Conservation (phyloP, 1,139 yeast genomes). For the Blastobotrys serpentis region DNA sequence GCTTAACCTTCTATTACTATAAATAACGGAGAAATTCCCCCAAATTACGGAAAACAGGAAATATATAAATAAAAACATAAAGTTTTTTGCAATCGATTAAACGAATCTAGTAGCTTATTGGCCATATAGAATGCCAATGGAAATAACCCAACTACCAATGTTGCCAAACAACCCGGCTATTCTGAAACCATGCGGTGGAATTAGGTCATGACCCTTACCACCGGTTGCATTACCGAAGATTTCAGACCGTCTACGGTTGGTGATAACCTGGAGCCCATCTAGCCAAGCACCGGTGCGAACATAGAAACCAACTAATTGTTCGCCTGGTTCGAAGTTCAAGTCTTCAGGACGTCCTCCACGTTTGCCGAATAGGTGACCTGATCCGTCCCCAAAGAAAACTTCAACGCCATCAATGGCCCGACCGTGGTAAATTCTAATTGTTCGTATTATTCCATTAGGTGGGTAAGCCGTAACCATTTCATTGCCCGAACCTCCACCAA, state of each 20-base stretch:
- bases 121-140: conserved; percentile 62
- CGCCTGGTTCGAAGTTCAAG: conserved; percentile 55
- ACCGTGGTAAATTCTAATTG: conserved; percentile 66
- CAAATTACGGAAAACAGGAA: no score
- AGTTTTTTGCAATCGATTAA: no score
- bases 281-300: conserved; percentile 84
- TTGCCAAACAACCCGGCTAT: conserved; percentile 71
- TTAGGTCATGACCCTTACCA: conserved; percentile 60
- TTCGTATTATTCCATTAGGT: conserved; percentile 36
- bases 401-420: conserved; percentile 76
- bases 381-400: conserved; percentile 32
- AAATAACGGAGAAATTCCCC: no score
- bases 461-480: conserved; percentile 25
- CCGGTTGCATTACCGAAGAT: conserved; percentile 65
- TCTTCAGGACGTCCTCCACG: conserved; percentile 58
- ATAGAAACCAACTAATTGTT: conserved; percentile 56
- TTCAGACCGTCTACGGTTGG: conserved; percentile 46
- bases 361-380: conserved; percentile 56
- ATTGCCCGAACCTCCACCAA: conserved; percentile 31
- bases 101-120: not conserved
- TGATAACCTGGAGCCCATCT: conserved; percentile 71
- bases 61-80: no score
- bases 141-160: conserved; percentile 66
- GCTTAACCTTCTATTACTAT: no score
- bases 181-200: conserved; percentile 57